Evolutionary conservation across 371 early-diverging fungal species (phyloP), one percentile per base, ranked within the genome.

Genomic region (Mortierella polycephala): DNA sequence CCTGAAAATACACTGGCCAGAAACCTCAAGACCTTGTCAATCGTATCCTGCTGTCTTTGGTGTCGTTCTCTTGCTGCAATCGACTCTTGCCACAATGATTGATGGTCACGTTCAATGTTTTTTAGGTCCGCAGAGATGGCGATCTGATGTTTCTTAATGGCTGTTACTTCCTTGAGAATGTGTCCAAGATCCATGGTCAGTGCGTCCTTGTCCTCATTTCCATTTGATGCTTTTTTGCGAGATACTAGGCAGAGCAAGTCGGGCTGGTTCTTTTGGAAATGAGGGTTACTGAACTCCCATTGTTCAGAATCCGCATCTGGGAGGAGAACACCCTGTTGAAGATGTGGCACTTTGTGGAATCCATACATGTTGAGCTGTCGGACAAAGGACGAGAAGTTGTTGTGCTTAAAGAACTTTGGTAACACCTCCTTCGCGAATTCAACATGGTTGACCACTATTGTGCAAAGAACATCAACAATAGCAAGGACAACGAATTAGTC

Each of bases 361-460:
- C 93, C 98, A 69, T 98, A 98, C 83, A 95, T 98, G 85, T 98
- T 98, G 6, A 98, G 87, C 74, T 98, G 99, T 41, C 99, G 90
- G 18, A 97, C 95, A 87, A 98, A 97, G 60, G 93, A 93, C 14
- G 95, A 92, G 82, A 96, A 93, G 75, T 98, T 97, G 77, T 91
- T 92, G 85, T 97, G 96, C 79, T 96, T 96, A 81, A 97, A 97
- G 75, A 94, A 93, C 39, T 86, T 86, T 16, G 95, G 94, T 10
- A 98, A 82, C 58, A 96, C 89, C 13, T 81, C 76, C 65, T 87
- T 89, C 21, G 88, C 85, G 70, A 95, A 95, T 58, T 87, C 90
- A 65, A 92, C 92, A 69, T 88, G 91, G 13, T 86, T 83, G 46
- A 83, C 61, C 0, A 94, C 93, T 84, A 81, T 53, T 30, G 18